Conservation (phyloP, 495 filamentous ascomycete genomes). For the Penicillium herquei region DNA sequence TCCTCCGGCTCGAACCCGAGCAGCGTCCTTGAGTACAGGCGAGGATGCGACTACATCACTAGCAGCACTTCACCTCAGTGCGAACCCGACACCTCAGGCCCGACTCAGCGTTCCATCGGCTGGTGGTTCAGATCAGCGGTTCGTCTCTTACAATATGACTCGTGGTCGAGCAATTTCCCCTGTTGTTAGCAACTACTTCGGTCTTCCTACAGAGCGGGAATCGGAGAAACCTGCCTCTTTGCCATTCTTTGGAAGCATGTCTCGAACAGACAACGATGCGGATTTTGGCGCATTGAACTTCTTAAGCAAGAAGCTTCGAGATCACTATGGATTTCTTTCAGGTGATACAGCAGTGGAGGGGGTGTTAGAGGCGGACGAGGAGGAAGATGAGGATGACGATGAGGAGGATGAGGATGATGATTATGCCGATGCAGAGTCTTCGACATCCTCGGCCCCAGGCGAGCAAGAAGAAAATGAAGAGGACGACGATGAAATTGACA, state of each 20-base stretch:
- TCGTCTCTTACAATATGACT: slow-evolving; percentile 40
- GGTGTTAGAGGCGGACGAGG: slow-evolving; percentile 29
- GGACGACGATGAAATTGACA: slow-evolving; percentile 51
- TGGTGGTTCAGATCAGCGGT: slow-evolving; percentile 24
- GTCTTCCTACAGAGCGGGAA: slow-evolving; percentile 38
- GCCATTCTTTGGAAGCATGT: slow-evolving; percentile 36
- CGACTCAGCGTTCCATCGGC: slow-evolving; percentile 27
- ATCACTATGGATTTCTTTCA: slow-evolving; percentile 40
- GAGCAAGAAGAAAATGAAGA: slow-evolving; percentile 53
- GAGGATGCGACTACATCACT: slow-evolving; percentile 27
- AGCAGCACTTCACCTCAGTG: slow-evolving; percentile 31
- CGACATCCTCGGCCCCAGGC: slow-evolving; percentile 18
- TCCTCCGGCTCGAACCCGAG: slow-evolving; percentile 23
- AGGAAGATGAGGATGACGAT: slow-evolving; percentile 40
- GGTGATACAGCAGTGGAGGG: slow-evolving; percentile 31
- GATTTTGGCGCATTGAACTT: slow-evolving; percentile 58
- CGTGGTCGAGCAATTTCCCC: slow-evolving; percentile 39
- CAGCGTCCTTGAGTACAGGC: slow-evolving; percentile 25
- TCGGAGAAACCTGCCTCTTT: slow-evolving; percentile 31
- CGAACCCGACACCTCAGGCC: slow-evolving; percentile 29
- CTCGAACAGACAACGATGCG: slow-evolving; percentile 39
- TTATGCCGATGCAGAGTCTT: slow-evolving; percentile 34
- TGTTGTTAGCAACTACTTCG: slow-evolving; percentile 46
- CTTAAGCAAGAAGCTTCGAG: slow-evolving; percentile 54
- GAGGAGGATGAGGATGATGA: slow-evolving; percentile 37